Percentiles rank a stretch among this genome's conserved stretches.
phyloP scores from a whole-genome alignment of 176 grass and related monocot genomes.

The Avena atlantica region DNA sequence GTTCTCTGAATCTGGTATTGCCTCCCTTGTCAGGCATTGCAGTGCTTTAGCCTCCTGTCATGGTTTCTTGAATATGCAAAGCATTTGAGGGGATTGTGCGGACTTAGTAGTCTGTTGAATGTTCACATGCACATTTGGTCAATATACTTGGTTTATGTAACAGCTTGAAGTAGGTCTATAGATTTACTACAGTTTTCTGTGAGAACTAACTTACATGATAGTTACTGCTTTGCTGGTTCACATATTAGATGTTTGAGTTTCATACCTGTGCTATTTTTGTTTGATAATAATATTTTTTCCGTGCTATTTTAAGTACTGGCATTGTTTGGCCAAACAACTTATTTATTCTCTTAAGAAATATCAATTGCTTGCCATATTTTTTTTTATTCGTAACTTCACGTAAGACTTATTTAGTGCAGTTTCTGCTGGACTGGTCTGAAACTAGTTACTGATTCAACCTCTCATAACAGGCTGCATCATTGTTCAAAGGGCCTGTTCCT shows the following conservation, averaged over 20 bases:
- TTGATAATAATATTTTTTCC: not conserved
- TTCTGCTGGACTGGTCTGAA: slow-evolving; percentile 31
- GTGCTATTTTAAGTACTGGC: slow-evolving; percentile 12
- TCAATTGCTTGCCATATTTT: not conserved
- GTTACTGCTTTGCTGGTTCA: not conserved
- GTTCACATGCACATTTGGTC: not conserved
- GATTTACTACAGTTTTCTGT: slow-evolving; percentile 15
- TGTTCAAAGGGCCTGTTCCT: slow-evolving; percentile 98
- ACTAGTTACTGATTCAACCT: slow-evolving; percentile 28
- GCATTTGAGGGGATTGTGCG: not conserved
- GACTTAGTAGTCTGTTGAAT: not conserved
- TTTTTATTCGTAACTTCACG: not conserved
- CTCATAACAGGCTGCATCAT: slow-evolving; percentile 78
- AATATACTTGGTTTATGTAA: slow-evolving; percentile 4
- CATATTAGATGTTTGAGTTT: not conserved
- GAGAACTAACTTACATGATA: not conserved
- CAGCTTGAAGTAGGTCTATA: slow-evolving; percentile 10
- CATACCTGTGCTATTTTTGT: not conserved
- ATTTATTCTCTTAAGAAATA: slow-evolving; percentile 6
- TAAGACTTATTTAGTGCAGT: not conserved
- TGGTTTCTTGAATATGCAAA: slow-evolving; percentile 7
- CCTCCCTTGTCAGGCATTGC: not conserved
- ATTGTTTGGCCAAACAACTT: not conserved
- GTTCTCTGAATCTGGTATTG: not conserved
- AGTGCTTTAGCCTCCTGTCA: not conserved